Evolutionary conservation across 225 moss, liverwort and hornwort species (phyloP).

Genomic region (Ulota crispa): DNA sequence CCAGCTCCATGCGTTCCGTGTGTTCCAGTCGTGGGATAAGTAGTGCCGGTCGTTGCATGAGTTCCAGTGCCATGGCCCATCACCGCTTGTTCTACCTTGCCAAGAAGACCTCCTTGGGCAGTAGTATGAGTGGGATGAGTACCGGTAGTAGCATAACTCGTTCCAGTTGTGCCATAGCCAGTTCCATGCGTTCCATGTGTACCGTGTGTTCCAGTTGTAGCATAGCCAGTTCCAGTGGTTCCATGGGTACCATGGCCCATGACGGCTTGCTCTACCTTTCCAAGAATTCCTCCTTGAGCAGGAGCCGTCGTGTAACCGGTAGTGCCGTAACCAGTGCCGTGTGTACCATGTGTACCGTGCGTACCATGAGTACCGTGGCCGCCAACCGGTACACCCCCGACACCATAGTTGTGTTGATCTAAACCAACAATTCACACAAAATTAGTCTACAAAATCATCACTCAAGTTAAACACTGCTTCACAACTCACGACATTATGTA

Average conservation of each 20-base stretch:
- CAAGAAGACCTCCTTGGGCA: slow-evolving; percentile 11
- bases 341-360: neutral
- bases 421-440: neutral
- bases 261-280: too few relatives aligned
- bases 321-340: neutral
- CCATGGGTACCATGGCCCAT: too few relatives aligned
- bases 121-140: too few relatives aligned
- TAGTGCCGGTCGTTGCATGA: neutral
- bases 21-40: neutral
- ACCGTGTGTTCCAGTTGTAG: too few relatives aligned
- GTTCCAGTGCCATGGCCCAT: slow-evolving; percentile 14
- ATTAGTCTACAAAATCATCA: neutral
- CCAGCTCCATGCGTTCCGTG: neutral
- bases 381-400: slow-evolving; percentile 7
- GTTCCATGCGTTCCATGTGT: slow-evolving; percentile 8
- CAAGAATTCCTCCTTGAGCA: too few relatives aligned
- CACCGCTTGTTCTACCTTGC: slow-evolving; percentile 22
- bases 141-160: neutral
- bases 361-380: neutral
- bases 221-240: too few relatives aligned
- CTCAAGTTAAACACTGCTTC: neutral
- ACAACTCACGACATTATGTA: neutral
- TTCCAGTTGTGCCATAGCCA: neutral
- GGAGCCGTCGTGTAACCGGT: too few relatives aligned
- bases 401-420: slow-evolving; percentile 25